phyloP scores from a whole-genome alignment of 2,329 filamentous ascomycete genomes.

The Exophiala phaeomuriformis region DNA sequence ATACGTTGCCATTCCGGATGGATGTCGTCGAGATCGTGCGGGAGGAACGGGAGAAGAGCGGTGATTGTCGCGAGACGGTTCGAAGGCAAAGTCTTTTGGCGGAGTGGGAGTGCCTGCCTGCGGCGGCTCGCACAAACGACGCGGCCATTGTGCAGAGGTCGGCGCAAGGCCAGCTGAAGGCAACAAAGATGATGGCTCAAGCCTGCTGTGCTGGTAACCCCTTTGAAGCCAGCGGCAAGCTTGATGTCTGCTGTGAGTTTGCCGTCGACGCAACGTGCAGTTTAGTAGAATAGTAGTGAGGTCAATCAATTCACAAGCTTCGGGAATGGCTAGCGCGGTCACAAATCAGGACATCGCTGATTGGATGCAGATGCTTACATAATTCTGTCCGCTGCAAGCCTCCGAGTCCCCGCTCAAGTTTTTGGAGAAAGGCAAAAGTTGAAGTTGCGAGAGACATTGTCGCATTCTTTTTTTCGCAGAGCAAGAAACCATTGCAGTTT shows the following conservation, averaged over 20 bases:
- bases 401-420: conserved; percentile 1
- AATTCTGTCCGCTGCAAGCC: too few species aligned
- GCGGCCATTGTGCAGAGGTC: conserved; percentile 49
- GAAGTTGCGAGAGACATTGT: background rate
- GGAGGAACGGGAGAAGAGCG: conserved; percentile 37
- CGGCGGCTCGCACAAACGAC: conserved; percentile 53
- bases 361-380: background rate
- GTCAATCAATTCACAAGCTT: conserved; percentile 8
- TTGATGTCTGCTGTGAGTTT: too few species aligned
- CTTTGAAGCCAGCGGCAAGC: conserved; percentile 12
- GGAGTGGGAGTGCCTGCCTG: conserved; percentile 49
- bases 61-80: conserved; percentile 21
- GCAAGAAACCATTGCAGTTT: background rate
- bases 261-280: background rate
- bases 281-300: background rate
- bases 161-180: conserved; percentile 24
- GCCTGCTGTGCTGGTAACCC: conserved; percentile 7
- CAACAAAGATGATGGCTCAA: conserved; percentile 2
- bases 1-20: background rate
- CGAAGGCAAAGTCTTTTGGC: conserved; percentile 53
- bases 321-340: background rate
- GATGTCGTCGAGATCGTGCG: conserved; percentile 46
- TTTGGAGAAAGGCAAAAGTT: conserved; percentile 2
- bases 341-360: background rate
- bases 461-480: background rate